Evolutionary conservation across 768 basidiomycete species (phyloP).

Genomic region (Leucosporidium scottii): DNA sequence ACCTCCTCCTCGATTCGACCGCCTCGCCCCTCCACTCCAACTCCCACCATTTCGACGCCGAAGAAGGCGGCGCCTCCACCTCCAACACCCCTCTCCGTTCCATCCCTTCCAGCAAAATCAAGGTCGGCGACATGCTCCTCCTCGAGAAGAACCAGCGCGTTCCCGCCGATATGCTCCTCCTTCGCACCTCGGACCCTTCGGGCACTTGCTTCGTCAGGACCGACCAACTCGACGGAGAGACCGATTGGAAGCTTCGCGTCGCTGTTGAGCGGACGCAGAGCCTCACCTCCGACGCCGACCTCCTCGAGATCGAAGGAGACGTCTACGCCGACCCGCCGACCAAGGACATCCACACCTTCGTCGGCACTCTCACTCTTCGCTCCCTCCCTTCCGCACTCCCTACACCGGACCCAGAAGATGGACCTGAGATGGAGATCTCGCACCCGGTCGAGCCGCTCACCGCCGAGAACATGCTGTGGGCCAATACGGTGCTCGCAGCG

Average conservation of each 20-base stretch:
- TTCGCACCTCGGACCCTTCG: slow-evolving; percentile 76
- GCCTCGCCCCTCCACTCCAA: slow-evolving; percentile 28
- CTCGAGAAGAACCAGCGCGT: slow-evolving; percentile 97
- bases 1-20: slow-evolving; percentile 64
- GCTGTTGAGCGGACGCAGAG: slow-evolving; percentile 79
- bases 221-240: slow-evolving; percentile 96
- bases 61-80: background rate
- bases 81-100: slow-evolving; percentile 17
- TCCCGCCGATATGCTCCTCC: slow-evolving; percentile 83
- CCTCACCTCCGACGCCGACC: slow-evolving; percentile 50
- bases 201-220: slow-evolving; percentile 97
- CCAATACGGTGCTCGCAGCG: slow-evolving; percentile 93
- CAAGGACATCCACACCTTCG: slow-evolving; percentile 92
- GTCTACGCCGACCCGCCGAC: slow-evolving; percentile 92
- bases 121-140: slow-evolving; percentile 81
- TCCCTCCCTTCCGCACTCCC: slow-evolving; percentile 40
- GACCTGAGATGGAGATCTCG: background rate
- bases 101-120: slow-evolving; percentile 70
- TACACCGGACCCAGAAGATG: slow-evolving; percentile 7
- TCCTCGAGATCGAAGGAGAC: slow-evolving; percentile 68
- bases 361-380: slow-evolving; percentile 73
- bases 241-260: slow-evolving; percentile 95
- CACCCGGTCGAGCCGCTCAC: slow-evolving; percentile 67
- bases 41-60: slow-evolving; percentile 23
- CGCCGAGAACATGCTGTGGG: slow-evolving; percentile 92